Evolutionary conservation across 179 eudicot genomes (phyloP), one percentile per base, ranked within the genome.

Genomic region (Silene coronaria): DNA sequence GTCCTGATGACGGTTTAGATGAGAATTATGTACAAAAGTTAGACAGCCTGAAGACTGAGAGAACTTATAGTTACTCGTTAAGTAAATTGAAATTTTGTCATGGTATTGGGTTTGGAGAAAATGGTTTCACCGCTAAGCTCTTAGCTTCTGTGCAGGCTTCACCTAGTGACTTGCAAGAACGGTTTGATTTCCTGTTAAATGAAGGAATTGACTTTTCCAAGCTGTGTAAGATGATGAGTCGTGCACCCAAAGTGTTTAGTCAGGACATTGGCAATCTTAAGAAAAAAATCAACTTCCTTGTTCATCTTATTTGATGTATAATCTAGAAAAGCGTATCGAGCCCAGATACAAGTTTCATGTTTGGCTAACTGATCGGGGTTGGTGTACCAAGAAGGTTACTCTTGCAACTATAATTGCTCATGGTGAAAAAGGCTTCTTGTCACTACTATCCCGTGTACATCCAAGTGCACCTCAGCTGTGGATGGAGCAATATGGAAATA

Each of bases 71-170:
- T 73, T 84, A 88, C 75, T 27, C 77, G 1, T 58, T 79, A 3
- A 67, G 57, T 32, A 90, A 87, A 67, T 77, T 88, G 80, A 57
- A 82, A 0, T 88, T 87, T 77, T 57, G 90, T 30, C 92, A 91
- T 28, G 30, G 91, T 46, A 82, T 91, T 75, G 97, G 97, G 13
- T 88, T 79, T 62, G 97, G 92, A 73, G 91, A 90, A 80, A 90
- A 87, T 71, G 66, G 19, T 21, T 79, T 77, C 53, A 80, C 86
- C 21, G n/a, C 83, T 53, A 83, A 83, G 81, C 74, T 89, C 27
- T 74, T 90, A 13, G 32, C 38, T 11, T 14, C 45, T 23, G 46
- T 78, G 23, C 87, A 85, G 30, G 91, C 91, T 32, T 66, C 80
- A 34, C 53, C 86, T 38, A 38, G 71, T 38, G 83, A 81, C 80